Conservation (phyloP, 441 rosid species). For the Adansonia gregorii region DNA sequence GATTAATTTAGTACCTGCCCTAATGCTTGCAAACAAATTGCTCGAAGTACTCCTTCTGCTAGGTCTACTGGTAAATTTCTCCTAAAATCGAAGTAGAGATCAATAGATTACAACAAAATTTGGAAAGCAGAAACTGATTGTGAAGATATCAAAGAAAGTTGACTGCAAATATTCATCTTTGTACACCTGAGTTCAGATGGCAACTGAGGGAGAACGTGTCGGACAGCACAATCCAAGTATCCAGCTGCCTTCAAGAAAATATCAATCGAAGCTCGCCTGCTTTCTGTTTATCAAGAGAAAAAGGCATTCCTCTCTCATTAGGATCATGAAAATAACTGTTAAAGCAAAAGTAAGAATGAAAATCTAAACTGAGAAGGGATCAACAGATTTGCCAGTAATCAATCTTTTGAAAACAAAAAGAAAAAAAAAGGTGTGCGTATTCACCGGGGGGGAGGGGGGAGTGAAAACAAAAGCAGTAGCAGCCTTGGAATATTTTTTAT, state of each 20-base stretch:
- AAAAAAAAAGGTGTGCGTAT: neutral
- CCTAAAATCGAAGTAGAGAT: slow-evolving; percentile 47
- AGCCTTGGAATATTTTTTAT: slow-evolving; percentile 15
- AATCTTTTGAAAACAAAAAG: neutral
- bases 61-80: slow-evolving; percentile 92
- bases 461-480: neutral
- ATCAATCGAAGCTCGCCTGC: slow-evolving; percentile 87
- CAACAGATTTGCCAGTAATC: slow-evolving; percentile 6
- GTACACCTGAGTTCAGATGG: slow-evolving; percentile 74
- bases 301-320: slow-evolving; percentile 24
- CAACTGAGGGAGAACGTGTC: slow-evolving; percentile 85
- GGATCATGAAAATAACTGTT: slow-evolving; percentile 12
- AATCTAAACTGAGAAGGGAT: neutral
- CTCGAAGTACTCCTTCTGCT: slow-evolving; percentile 89
- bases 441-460: neutral
- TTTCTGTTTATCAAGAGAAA: slow-evolving; percentile 51
- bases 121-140: slow-evolving; percentile 10
- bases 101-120: slow-evolving; percentile 24
- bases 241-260: slow-evolving; percentile 98
- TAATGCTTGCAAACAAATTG: slow-evolving; percentile 91
- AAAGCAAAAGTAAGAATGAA: slow-evolving; percentile 13
- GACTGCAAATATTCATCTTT: slow-evolving; percentile 23
- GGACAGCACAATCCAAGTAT: slow-evolving; percentile 91
- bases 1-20: slow-evolving; percentile 72
- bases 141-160: slow-evolving; percentile 17